phyloP scores from a whole-genome alignment of 345 rosid genomes.

The sweet orange (Citrus sinensis) region DVS_A1.0 CM039165.1:5754001-5754500 shows the following conservation, averaged over 20 bases:
- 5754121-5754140: too few species aligned
- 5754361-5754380: conserved; percentile 45
- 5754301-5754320: background rate
- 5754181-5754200: background rate
- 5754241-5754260: background rate
- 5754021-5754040: too few species aligned
- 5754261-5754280: background rate
- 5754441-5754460: background rate
- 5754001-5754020: too few species aligned
- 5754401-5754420: conserved; percentile 18
- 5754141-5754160: too few species aligned
- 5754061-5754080: too few species aligned
- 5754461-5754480: background rate
- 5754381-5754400: conserved; percentile 59
- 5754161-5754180: background rate
- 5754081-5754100: too few species aligned
- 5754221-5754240: background rate
- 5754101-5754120: too few species aligned
- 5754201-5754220: background rate
- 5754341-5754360: conserved; percentile 88
- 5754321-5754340: conserved; percentile 74
- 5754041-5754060: too few species aligned
- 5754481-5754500: background rate
- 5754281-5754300: background rate
- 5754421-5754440: background rate